Evolutionary conservation across 2,329 filamentous ascomycete genomes (phyloP).

Genomic region (Penicillium sp.): DNA sequence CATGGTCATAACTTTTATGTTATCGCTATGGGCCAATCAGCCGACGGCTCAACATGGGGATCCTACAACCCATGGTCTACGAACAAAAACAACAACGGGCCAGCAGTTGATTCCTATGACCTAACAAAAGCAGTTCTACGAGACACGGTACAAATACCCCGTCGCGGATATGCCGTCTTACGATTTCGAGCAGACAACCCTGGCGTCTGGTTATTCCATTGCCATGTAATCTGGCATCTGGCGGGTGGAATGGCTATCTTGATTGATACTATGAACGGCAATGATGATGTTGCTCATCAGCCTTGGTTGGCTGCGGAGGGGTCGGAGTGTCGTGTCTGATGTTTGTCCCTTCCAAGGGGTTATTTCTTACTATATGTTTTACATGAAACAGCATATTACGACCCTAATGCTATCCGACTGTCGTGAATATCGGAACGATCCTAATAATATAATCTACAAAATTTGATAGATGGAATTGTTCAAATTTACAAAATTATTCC

Average conservation of each 20-base stretch:
- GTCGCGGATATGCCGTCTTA: conserved; percentile 53
- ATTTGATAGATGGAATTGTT: too few species aligned
- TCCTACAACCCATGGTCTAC: conserved; percentile 24
- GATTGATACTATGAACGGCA: conserved; percentile 28
- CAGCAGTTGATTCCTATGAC: conserved; percentile 27
- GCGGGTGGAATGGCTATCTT: conserved; percentile 44
- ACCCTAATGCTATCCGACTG: too few species aligned
- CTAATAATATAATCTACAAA: too few species aligned
- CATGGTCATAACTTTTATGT: conserved; percentile 74
- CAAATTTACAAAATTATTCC: too few species aligned
- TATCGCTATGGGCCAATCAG: conserved; percentile 24
- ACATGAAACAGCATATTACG: too few species aligned
- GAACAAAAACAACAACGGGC: background rate
- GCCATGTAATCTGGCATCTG: conserved; percentile 52
- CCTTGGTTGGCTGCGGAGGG: conserved; percentile 2
- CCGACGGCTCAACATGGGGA: conserved; percentile 18
- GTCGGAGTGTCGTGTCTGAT: conserved; percentile 7
- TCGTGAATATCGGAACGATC: too few species aligned
- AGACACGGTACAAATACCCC: conserved; percentile 53
- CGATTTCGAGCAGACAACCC: conserved; percentile 55
- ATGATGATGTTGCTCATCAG: conserved; percentile 6
- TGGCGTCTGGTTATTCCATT: conserved; percentile 49
- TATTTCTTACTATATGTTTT: too few species aligned
- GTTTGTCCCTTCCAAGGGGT: background rate
- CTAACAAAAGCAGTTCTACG: conserved; percentile 41